Evolutionary conservation across 2,329 filamentous ascomycete genomes (phyloP).

Genomic region (Apiospora kogelbergensis): DNA sequence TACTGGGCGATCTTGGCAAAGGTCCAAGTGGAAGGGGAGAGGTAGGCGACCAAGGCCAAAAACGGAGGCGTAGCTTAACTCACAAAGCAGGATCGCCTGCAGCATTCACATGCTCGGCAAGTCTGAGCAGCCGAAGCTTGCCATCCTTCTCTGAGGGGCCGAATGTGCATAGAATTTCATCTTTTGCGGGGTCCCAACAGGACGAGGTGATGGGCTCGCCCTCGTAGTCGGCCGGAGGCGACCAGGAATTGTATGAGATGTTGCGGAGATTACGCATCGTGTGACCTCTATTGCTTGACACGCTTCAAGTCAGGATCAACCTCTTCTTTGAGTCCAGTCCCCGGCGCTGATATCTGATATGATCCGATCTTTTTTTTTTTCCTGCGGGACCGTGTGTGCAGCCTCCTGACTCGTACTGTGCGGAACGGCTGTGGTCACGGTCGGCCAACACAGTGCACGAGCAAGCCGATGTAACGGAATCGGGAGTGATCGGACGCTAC

Average conservation of each 20-base stretch:
- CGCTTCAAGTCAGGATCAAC: background rate
- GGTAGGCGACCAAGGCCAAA: background rate
- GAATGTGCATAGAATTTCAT: constrained; percentile 79
- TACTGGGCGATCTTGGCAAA: background rate
- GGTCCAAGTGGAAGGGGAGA: background rate
- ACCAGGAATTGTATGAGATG: constrained; percentile 68
- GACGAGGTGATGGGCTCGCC: constrained; percentile 66
- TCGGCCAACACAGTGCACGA: background rate
- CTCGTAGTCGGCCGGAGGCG: constrained; percentile 48
- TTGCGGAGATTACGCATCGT: constrained; percentile 88
- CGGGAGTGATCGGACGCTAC: background rate
- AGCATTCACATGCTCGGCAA: constrained; percentile 44
- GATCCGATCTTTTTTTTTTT: background rate
- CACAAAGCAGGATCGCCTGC: constrained; percentile 37
- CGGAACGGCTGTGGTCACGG: background rate
- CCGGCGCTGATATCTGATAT: background rate
- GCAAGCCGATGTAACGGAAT: background rate
- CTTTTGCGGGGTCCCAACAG: constrained; percentile 81
- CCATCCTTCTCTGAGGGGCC: constrained; percentile 72
- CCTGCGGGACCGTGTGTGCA: background rate
- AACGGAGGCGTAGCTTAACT: constrained; percentile 23
- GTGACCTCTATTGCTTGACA: constrained; percentile 11
- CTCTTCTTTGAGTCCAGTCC: background rate
- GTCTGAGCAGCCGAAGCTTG: constrained; percentile 69
- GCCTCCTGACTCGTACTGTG: background rate